Base-by-base conservation (phyloP, 345 rosid genomes). In the Bretschneidera sinensis region DNA sequence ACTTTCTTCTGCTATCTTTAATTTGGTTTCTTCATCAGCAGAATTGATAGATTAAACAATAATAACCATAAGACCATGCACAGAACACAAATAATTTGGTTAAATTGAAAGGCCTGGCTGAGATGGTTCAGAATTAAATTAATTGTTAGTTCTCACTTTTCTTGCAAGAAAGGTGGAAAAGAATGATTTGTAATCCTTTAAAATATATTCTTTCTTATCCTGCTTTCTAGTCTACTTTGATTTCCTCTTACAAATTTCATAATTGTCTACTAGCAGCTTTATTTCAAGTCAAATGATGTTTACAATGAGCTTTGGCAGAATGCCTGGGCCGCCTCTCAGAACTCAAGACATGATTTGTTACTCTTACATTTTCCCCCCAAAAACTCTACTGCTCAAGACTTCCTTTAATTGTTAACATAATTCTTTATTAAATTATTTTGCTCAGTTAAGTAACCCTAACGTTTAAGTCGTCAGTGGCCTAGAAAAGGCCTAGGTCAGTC, bases 301-400 rank as follows among this genome's bases (percentile, higher is more conserved):
- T 90, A 90, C 74, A 94, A 94, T 24, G 96, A 90, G 72, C 83
- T 69, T 21, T 94, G 99, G 99, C 96, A 86, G 79, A 86, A 79
- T 52, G 96, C 96, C 22, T 94, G 99, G 99, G 92, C 99, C 25
- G 97, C 99, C 56, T 94, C 97, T 15, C 85, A 79, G 65, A 90
- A 79, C 75, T 86, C 96, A 17, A 24, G 71, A 57, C 65, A 24
- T 54, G 49, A n/a, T n/a, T n/a, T n/a, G n/a, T n/a, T n/a, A n/a
- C n/a, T n/a, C n/a, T n/a, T n/a, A n/a, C n/a, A n/a, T n/a, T n/a
- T n/a, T n/a, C n/a, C n/a, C n/a, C n/a, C n/a, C n/a, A n/a, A n/a
- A n/a, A n/a, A n/a, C n/a, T n/a, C n/a, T n/a, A n/a, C n/a, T n/a
- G n/a, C n/a, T n/a, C n/a, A n/a, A n/a, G n/a, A n/a, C n/a, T n/a